Conservation (phyloP, 164 flowering plant genomes). For the Saururus chinensis region DNA sequence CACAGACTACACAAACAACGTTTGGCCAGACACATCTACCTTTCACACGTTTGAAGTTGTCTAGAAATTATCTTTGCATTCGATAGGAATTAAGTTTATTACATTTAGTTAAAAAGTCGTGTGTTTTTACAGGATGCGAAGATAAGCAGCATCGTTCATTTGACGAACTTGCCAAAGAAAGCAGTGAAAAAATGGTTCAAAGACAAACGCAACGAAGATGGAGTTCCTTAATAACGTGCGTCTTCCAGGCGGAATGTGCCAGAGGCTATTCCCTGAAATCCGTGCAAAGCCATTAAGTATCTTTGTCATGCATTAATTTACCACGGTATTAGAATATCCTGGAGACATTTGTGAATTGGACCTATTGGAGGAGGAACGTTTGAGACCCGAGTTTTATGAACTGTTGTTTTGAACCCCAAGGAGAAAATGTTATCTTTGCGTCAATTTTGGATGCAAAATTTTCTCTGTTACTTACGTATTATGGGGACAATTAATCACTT, state of each 20-base stretch:
- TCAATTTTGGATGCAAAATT: too few species aligned
- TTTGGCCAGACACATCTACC: too few species aligned
- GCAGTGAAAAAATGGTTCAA: constrained; percentile 84
- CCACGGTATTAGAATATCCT: neutral
- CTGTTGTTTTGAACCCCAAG: too few species aligned
- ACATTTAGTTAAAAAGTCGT: neutral
- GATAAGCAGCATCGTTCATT: constrained; percentile 77
- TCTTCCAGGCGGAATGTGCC: constrained; percentile 31
- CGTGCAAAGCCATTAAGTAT: too few species aligned
- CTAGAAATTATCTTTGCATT: neutral
- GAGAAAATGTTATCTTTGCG: too few species aligned
- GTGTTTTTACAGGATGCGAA: constrained; percentile 19
- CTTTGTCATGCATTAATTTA: neutral
- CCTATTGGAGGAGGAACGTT: neutral
- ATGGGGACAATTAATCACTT: too few species aligned
- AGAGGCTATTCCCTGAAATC: constrained; percentile 4
- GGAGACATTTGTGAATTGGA: neutral
- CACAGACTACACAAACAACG: too few species aligned
- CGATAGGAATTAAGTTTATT: too few species aligned
- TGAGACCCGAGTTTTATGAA: neutral
- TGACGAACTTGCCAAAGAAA: constrained; percentile 76
- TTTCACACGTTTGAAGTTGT: too few species aligned
- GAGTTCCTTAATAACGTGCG: constrained; percentile 43
- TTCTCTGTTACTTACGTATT: too few species aligned
- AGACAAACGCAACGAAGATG: constrained; percentile 75